Evolutionary conservation across 2,329 filamentous ascomycete species (phyloP).

Genomic region (Botrytis squamosa): DNA sequence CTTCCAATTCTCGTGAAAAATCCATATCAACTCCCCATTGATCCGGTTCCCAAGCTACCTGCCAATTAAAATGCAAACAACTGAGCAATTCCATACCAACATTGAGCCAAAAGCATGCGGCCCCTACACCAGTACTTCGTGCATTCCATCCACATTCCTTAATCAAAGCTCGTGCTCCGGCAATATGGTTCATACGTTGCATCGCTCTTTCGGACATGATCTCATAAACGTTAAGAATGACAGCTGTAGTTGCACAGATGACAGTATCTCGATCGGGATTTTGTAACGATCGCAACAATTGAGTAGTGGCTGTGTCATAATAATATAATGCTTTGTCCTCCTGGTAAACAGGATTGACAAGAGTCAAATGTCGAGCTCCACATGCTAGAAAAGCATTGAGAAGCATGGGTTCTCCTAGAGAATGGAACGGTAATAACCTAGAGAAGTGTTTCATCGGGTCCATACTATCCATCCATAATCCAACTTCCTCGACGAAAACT

Average conservation of each 20-base stretch:
- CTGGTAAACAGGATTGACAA: slow-evolving; percentile 67
- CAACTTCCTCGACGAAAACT: slow-evolving; percentile 86
- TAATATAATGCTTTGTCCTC: slow-evolving; percentile 79
- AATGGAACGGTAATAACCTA: slow-evolving; percentile 76
- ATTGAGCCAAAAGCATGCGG: slow-evolving; percentile 93
- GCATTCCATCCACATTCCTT: slow-evolving; percentile 90
- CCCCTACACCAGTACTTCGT: slow-evolving; percentile 72
- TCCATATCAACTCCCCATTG: slow-evolving; percentile 85
- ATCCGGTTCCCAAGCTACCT: slow-evolving; percentile 83
- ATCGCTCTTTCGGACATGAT: slow-evolving; percentile 81
- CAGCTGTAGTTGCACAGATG: slow-evolving; percentile 82
- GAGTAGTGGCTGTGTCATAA: slow-evolving; percentile 80
- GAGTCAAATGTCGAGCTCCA: slow-evolving; percentile 75
- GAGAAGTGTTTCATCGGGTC: slow-evolving; percentile 86
- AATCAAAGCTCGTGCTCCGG: slow-evolving; percentile 79
- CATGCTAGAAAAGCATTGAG: slow-evolving; percentile 87
- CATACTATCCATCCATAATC: slow-evolving; percentile 91
- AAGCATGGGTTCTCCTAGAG: slow-evolving; percentile 81
- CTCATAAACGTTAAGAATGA: slow-evolving; percentile 89
- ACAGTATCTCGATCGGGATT: slow-evolving; percentile 81
- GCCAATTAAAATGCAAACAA: slow-evolving; percentile 84
- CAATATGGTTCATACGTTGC: slow-evolving; percentile 85
- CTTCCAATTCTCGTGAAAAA: slow-evolving; percentile 56
- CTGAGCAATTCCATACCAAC: slow-evolving; percentile 87
- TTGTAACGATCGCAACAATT: slow-evolving; percentile 73